phyloP scores from a whole-genome alignment of 2,329 filamentous ascomycete genomes.

The Botrytis sinoallii region DNA sequence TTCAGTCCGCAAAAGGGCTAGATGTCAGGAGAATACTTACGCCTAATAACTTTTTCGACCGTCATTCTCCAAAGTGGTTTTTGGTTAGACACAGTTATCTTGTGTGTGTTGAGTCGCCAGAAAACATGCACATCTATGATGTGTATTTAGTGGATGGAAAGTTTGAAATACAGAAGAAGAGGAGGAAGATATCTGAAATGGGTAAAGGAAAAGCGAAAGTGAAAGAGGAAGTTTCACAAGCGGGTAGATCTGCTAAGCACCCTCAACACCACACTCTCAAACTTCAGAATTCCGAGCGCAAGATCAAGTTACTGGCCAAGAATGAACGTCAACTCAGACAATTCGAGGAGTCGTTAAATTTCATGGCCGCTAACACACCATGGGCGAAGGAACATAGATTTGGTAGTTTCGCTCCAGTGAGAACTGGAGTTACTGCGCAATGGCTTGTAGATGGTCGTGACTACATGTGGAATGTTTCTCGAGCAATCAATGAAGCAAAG shows the following conservation, averaged over 20 bases:
- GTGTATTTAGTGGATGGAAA: constrained; percentile 93
- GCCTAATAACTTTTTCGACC: constrained; percentile 72
- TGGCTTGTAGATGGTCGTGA: constrained; percentile 97
- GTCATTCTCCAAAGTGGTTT: constrained; percentile 95
- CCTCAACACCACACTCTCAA: constrained; percentile 79
- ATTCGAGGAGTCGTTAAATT: constrained; percentile 87
- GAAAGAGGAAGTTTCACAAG: constrained; percentile 27
- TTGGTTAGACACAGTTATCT: constrained; percentile 96
- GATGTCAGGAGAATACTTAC: constrained; percentile 81
- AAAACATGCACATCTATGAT: constrained; percentile 98
- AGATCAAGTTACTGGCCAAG: constrained; percentile 83
- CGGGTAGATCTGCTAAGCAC: constrained; percentile 39
- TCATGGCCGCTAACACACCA: constrained; percentile 77
- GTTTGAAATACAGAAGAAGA: constrained; percentile 78
- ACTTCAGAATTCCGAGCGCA: constrained; percentile 87
- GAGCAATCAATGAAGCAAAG: constrained; percentile 93
- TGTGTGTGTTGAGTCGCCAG: constrained; percentile 95
- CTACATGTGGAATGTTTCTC: constrained; percentile 99
- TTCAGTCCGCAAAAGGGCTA: constrained; percentile 84
- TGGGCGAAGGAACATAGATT: constrained; percentile 87
- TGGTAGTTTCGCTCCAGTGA: constrained; percentile 87
- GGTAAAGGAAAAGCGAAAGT: constrained; percentile 50
- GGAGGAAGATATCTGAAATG: constrained; percentile 52
- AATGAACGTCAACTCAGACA: constrained; percentile 87
- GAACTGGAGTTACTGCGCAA: constrained; percentile 82